These are phyloP conservation scores for Plasmodium adleri DNA, from an alignment of 169 alveolate genomes.

Conservation along the genomic window DNA sequence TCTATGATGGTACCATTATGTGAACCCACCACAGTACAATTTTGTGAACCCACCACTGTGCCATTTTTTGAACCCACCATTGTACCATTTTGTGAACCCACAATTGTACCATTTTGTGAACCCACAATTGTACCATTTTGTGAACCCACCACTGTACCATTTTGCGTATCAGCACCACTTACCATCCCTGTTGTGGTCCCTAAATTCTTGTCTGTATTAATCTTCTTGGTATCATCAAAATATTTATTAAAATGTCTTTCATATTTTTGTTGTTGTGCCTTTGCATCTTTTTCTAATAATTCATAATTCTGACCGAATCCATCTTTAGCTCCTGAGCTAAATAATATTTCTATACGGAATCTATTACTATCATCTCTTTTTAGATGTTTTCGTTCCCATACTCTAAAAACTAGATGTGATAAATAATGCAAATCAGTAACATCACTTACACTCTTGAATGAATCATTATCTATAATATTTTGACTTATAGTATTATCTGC, in stretches of 20 bases:
- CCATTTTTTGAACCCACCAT: too few species aligned
- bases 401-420: constrained; percentile 89
- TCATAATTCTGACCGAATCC: constrained; percentile 87
- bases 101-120: too few species aligned
- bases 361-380: constrained; percentile 59
- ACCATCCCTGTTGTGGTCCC: not conserved
- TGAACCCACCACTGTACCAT: not conserved
- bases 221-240: constrained; percentile 54
- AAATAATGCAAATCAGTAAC: constrained; percentile 87
- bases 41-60: too few species aligned
- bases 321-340: constrained; percentile 89
- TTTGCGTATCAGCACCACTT: not conserved
- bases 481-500: constrained; percentile 78
- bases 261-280: constrained; percentile 84
- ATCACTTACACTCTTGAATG: constrained; percentile 73
- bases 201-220: not conserved
- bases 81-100: too few species aligned
- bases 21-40: too few species aligned
- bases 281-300: constrained; percentile 81
- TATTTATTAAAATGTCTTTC: constrained; percentile 80
- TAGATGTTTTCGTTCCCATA: constrained; percentile 84
- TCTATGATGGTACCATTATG: too few species aligned
- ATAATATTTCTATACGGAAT: constrained; percentile 86
- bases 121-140: too few species aligned
- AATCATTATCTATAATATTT: constrained; percentile 78